Percentiles rank a stretch among this genome's conserved stretches.
phyloP scores from a whole-genome alignment of 805 yeast genomes.

The Lipomyces oligophaga region DNA sequence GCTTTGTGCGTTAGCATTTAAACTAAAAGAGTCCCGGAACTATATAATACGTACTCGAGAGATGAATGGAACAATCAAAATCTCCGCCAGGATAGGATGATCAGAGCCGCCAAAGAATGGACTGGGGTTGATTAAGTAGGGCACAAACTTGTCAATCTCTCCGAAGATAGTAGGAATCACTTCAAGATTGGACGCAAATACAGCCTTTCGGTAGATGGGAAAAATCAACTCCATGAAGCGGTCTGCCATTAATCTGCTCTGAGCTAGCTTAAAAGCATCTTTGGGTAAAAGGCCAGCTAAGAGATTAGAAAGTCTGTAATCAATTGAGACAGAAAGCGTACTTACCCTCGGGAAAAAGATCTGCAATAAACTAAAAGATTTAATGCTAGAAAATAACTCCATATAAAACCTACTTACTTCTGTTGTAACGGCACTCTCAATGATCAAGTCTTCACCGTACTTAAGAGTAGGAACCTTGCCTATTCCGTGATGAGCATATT shows the following conservation, averaged over 20 bases:
- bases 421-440: conserved; percentile 33
- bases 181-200: conserved; percentile 4
- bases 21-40: background rate
- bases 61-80: conserved; percentile 30
- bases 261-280: conserved; percentile 69
- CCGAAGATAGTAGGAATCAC: conserved; percentile 14
- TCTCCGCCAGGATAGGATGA: conserved; percentile 16
- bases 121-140: conserved; percentile 20
- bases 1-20: background rate
- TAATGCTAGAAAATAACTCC: conserved; percentile 32
- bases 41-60: conserved; percentile 16
- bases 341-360: no score
- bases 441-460: conserved; percentile 30
- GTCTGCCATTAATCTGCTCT: conserved; percentile 29
- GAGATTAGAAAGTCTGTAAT: background rate
- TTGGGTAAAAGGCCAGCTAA: conserved; percentile 59
- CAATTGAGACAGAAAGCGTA: background rate
- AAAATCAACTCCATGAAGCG: conserved; percentile 26
- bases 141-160: conserved; percentile 27
- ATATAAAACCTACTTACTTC: conserved; percentile 30
- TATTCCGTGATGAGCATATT: no score
- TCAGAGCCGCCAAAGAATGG: conserved; percentile 31
- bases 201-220: conserved; percentile 19
- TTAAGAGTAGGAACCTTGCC: conserved; percentile 34
- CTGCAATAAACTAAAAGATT: background rate